These are phyloP conservation scores for Colletotrichum graminicola DNA, from an alignment of 2,329 filamentous ascomycete species.

Conservation along the genomic window DNA sequence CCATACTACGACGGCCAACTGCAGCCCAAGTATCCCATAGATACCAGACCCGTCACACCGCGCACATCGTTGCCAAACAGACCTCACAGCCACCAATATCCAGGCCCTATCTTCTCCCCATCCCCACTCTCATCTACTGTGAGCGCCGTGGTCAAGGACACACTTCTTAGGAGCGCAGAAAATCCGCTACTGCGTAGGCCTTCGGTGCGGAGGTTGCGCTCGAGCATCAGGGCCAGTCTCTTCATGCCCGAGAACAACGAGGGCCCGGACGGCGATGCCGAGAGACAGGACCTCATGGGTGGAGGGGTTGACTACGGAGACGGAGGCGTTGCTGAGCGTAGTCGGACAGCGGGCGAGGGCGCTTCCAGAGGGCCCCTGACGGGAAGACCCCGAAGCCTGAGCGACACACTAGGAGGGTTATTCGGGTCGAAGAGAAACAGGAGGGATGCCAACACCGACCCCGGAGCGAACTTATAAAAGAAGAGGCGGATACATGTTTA, in stretches of 20 bases:
- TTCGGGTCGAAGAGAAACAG: conserved; percentile 54
- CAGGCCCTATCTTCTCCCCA: conserved; percentile 67
- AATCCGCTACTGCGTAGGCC: conserved; percentile 55
- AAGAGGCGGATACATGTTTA: neutral
- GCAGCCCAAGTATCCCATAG: conserved; percentile 42
- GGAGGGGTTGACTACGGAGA: conserved; percentile 7
- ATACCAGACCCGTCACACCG: conserved; percentile 42
- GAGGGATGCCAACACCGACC: conserved; percentile 43
- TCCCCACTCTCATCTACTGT: conserved; percentile 72
- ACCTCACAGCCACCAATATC: conserved; percentile 55
- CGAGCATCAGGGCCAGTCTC: conserved; percentile 65
- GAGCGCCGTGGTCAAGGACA: conserved; percentile 69
- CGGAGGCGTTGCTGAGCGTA: conserved; percentile 27
- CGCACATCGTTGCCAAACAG: conserved; percentile 37
- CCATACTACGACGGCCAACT: conserved; percentile 49
- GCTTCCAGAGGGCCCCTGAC: conserved; percentile 41
- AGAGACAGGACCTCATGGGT: conserved; percentile 25
- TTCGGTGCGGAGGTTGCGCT: conserved; percentile 61
- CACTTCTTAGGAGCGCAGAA: conserved; percentile 61
- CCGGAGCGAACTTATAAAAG: conserved; percentile 33
- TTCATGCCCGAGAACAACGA: conserved; percentile 64
- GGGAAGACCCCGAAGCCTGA: conserved; percentile 55
- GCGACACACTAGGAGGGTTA: conserved; percentile 56
- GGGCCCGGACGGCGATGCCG: conserved; percentile 43
- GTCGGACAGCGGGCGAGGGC: conserved; percentile 34